These are phyloP conservation scores for Phytophthora parvispora DNA, from an alignment of 352 stramenopile species.

Conservation along the genomic window DNA sequence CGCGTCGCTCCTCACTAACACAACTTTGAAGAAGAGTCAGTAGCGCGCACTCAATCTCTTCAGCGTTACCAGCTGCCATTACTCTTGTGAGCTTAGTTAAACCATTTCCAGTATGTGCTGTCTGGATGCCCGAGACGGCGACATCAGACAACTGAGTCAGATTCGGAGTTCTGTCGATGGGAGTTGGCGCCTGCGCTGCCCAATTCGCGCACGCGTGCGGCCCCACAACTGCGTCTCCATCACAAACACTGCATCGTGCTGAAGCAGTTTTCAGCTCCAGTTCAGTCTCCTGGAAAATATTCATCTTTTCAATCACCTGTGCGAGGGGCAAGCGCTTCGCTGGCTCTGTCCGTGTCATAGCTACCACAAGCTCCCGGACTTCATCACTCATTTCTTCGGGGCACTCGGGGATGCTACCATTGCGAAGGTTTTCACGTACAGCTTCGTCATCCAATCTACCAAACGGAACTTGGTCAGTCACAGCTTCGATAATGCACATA, in stretches of 20 bases:
- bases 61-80: background rate
- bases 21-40: background rate
- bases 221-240: background rate
- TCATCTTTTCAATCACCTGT: background rate
- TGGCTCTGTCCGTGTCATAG: constrained; percentile 12
- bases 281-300: background rate
- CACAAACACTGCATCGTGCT: background rate
- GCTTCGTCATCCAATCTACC: background rate
- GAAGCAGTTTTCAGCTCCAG: background rate
- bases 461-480: background rate
- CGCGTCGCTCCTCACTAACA: background rate
- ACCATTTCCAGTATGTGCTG: background rate
- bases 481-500: background rate
- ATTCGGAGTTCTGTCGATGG: background rate
- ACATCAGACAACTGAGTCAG: background rate
- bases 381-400: constrained; percentile 19
- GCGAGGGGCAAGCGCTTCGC: background rate
- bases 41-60: background rate
- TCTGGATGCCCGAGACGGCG: background rate
- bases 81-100: background rate
- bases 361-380: constrained; percentile 22
- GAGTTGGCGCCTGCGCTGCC: background rate
- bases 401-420: background rate
- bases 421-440: background rate
- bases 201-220: background rate